These are phyloP conservation scores for Neoarthrinium moseri DNA, from an alignment of 2,329 filamentous ascomycete species.

Conservation along the genomic window DNA sequence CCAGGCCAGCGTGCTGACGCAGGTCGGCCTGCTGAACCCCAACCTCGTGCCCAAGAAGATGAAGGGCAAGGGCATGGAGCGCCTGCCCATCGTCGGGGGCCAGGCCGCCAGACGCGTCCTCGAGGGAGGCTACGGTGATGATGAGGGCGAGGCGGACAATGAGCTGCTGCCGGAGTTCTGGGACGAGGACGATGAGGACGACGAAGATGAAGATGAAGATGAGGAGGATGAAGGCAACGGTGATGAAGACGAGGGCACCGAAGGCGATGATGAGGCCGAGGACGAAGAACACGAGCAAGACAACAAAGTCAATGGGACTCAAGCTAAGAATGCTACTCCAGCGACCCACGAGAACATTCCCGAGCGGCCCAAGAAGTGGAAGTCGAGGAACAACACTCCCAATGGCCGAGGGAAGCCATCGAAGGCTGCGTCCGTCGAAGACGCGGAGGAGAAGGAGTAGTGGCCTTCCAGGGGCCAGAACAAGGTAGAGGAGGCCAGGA, in stretches of 20 bases:
- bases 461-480: too few species aligned
- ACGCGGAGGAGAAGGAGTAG: too few species aligned
- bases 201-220: slow-evolving; percentile 3
- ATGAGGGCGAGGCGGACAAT: slow-evolving; percentile 43
- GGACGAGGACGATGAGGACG: slow-evolving; percentile 24
- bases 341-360: too few species aligned
- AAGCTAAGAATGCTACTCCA: too few species aligned
- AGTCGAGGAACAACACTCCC: too few species aligned
- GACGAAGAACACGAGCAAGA: too few species aligned
- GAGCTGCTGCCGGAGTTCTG: slow-evolving; percentile 36
- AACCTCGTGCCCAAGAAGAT: slow-evolving; percentile 33
- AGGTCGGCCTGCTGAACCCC: slow-evolving; percentile 55
- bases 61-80: slow-evolving; percentile 31
- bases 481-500: too few species aligned
- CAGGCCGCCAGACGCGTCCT: slow-evolving; percentile 36
- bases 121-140: slow-evolving; percentile 29
- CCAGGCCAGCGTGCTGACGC: slow-evolving; percentile 61
- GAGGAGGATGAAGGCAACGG: neutral
- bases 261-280: neutral
- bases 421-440: too few species aligned
- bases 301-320: too few species aligned
- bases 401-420: too few species aligned
- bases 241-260: neutral
- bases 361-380: too few species aligned
- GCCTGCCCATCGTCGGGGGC: slow-evolving; percentile 37